Evolutionary conservation across 345 rosid species (phyloP).

Genomic region (Camelina sativa): DNA sequence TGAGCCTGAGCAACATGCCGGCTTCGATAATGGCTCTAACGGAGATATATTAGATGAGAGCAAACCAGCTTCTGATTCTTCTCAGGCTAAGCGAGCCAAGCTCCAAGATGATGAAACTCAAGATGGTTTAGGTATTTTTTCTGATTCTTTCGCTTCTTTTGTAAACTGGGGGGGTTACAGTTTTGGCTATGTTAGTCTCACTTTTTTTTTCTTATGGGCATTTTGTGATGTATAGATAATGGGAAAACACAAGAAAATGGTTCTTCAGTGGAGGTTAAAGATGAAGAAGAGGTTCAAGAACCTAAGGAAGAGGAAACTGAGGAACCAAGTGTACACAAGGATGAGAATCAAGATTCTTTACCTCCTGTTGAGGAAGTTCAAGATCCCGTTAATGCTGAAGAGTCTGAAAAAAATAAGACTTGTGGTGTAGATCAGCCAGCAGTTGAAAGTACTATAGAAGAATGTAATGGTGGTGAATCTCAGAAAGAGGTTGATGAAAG

Average conservation of each 20-base stretch:
- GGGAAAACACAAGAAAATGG: constrained; percentile 36
- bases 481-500: not conserved
- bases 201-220: not conserved
- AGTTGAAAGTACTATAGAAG: constrained; percentile 7
- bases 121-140: constrained; percentile 54
- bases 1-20: constrained; percentile 41
- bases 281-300: constrained; percentile 18
- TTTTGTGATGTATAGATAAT: constrained; percentile 19
- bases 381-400: constrained; percentile 26
- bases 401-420: constrained; percentile 13
- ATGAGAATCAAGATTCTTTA: constrained; percentile 20
- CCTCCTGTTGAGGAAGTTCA: constrained; percentile 28
- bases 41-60: constrained; percentile 30
- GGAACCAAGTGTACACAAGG: constrained; percentile 27
- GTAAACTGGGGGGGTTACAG: not conserved
- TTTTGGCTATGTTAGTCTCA: not conserved
- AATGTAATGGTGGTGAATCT: constrained; percentile 16
- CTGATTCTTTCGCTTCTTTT: not conserved
- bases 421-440: constrained; percentile 27
- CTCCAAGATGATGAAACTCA: constrained; percentile 49
- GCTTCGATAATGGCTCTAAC: constrained; percentile 2
- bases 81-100: constrained; percentile 60
- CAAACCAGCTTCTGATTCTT: constrained; percentile 45
- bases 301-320: constrained; percentile 41
- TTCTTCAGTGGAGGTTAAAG: constrained; percentile 19